These are phyloP conservation scores for Aspergillus piperis DNA, from an alignment of 2,329 filamentous ascomycete genomes.

Conservation along the genomic window DNA sequence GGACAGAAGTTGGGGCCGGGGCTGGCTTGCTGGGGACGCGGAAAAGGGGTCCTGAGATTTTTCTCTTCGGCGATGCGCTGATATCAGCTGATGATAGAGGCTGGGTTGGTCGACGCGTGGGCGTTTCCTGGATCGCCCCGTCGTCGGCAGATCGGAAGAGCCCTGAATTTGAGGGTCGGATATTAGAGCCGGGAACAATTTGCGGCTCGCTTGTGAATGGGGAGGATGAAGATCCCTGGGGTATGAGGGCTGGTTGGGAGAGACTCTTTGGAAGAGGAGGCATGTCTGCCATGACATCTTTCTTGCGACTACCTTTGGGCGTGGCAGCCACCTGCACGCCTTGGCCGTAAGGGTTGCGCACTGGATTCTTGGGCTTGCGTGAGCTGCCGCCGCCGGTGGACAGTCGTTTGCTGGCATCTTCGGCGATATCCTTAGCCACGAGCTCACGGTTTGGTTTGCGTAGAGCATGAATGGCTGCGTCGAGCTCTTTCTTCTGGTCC, in stretches of 20 bases:
- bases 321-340: constrained; percentile 54
- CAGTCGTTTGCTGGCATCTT: constrained; percentile 43
- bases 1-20: constrained; percentile 5
- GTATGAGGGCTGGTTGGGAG: constrained; percentile 33
- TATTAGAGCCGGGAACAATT: constrained; percentile 35
- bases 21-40: constrained; percentile 28
- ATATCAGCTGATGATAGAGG: constrained; percentile 19
- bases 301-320: constrained; percentile 43
- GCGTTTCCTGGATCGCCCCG: constrained; percentile 42
- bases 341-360: constrained; percentile 44
- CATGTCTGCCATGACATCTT: constrained; percentile 30
- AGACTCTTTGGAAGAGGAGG: constrained; percentile 30
- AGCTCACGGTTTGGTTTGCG: constrained; percentile 51
- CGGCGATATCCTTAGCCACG: constrained; percentile 48
- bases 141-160: constrained; percentile 19
- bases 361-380: constrained; percentile 45
- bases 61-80: constrained; percentile 13
- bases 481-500: constrained; percentile 51
- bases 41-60: constrained; percentile 27
- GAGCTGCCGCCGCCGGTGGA: constrained; percentile 32
- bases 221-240: constrained; percentile 20
- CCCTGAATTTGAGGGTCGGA: constrained; percentile 32
- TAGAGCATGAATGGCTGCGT: constrained; percentile 50
- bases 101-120: constrained; percentile 37
- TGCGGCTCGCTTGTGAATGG: constrained; percentile 33